Base-by-base conservation (phyloP, 257 asterid species). In the Rehmannia glutinosa region DNA sequence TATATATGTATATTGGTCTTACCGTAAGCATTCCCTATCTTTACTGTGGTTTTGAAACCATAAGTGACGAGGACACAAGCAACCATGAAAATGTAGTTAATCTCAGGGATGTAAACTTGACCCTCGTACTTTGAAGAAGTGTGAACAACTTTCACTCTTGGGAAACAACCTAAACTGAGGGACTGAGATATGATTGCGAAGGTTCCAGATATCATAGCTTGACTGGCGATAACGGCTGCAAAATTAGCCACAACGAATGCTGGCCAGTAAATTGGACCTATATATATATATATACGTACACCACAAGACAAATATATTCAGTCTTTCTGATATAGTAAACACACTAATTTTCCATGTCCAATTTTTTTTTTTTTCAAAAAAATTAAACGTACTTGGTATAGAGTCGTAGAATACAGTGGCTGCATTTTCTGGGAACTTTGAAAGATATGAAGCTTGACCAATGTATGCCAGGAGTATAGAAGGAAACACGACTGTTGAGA, bases 381-480 rank as follows among this genome's bases (percentile, higher is more conserved):
- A 1, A 38, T 6, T 6, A 38, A 23, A 55, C 60, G 67, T 60
- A 42, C 88, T 78, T 70, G 88, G 88, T 20, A 80, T 54, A 2
- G 83, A 82, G 27, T 35, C 76, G 7, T 82, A 85, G 55, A 85
- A 85, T n/a, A 83, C 61, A 6, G 0, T 41, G 2, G 9, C 12
- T 0, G 78, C 83, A 12, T 80, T 25, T 2, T 66, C 77, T 1
- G 82, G 81, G 59, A 68, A 64, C 67, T 80, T 80, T 32, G 63
- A 23, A 27, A 85, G 88, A 39, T 78, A 85, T n/a, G 91, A 77
- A 42, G 86, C 91, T 72, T 85, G 91, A 3, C 91, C 91, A 56
- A 27, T 0, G 50, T 85, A 85, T 8, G 78, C 83, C 11, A 53
- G 8, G n/a, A 76, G 27, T 42, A 85, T 15, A 7, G 86, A 63